A percentile compares a stretch with the other conserved stretches of the same genome.
Conservation (phyloP, 2,329 filamentous ascomycete species). For the Aureobasidium sp. region DNA sequence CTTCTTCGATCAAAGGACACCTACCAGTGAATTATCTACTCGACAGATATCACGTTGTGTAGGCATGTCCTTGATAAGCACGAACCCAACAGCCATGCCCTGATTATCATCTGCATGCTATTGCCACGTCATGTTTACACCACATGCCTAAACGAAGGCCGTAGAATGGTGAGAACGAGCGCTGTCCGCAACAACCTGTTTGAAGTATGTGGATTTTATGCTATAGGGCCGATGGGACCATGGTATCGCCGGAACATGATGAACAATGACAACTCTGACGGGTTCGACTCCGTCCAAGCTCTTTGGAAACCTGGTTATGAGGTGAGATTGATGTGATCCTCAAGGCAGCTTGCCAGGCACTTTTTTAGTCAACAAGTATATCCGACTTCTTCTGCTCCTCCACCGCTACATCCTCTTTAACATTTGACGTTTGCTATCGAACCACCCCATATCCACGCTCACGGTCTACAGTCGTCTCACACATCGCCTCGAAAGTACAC, state of each 20-base stretch:
- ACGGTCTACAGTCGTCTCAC: no score
- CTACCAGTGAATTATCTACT: background rate
- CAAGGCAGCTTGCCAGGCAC: background rate
- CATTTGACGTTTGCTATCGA: background rate
- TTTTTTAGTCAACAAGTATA: background rate
- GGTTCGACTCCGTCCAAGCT: background rate
- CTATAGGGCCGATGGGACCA: background rate
- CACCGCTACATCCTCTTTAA: background rate
- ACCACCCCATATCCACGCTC: no score
- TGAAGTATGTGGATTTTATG: background rate
- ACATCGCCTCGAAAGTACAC: background rate
- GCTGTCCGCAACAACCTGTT: background rate
- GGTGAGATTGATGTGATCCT: background rate
- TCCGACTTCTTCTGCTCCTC: background rate
- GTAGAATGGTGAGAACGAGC: background rate
- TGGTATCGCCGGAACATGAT: background rate
- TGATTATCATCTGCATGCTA: background rate
- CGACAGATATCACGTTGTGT: background rate
- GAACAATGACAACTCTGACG: background rate
- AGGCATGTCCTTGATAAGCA: background rate
- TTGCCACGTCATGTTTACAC: constrained; percentile 1
- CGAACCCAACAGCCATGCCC: background rate
- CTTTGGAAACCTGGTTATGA: background rate
- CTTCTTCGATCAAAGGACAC: background rate
- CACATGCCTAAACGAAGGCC: background rate